phyloP scores from a whole-genome alignment of 192 early-diverging fungal genomes.

The Diversispora epigaea region DNA sequence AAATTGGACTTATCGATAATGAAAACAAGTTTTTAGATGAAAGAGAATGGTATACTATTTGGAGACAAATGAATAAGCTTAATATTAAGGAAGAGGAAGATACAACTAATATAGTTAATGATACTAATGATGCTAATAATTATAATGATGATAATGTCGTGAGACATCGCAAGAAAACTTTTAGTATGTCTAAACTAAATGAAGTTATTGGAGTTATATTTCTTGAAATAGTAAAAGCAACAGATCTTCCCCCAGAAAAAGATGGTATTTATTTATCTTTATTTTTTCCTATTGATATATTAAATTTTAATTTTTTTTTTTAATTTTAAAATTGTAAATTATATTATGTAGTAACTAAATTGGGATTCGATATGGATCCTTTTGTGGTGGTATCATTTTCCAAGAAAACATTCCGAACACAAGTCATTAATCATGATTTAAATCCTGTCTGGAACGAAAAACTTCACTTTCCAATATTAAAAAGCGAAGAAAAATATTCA shows the following conservation, averaged over 20 bases:
- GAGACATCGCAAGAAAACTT: neutral
- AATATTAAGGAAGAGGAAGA: constrained; percentile 15
- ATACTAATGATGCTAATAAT: neutral
- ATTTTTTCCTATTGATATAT: neutral
- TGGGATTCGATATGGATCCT: constrained; percentile 78
- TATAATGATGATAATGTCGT: neutral
- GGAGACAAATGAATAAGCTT: constrained; percentile 10
- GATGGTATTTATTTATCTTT: constrained; percentile 33
- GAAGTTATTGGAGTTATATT: constrained; percentile 39
- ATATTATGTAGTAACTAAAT: constrained; percentile 44
- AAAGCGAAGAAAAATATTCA: constrained; percentile 43
- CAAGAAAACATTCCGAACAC: constrained; percentile 67
- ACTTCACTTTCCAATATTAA: constrained; percentile 58
- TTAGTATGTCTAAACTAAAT: neutral
- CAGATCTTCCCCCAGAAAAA: constrained; percentile 37
- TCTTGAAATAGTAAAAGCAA: constrained; percentile 44
- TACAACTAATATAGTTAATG: neutral
- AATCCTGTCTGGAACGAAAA: constrained; percentile 78
- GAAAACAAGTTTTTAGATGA: constrained; percentile 21
- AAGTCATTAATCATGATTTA: constrained; percentile 61
- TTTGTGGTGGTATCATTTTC: constrained; percentile 76
- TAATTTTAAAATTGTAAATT: neutral
- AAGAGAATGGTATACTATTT: constrained; percentile 27
- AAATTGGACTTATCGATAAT: constrained; percentile 28
- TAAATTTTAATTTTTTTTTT: neutral